Evolutionary conservation across 495 filamentous ascomycete genomes (phyloP), one percentile per base, ranked within the genome.

Genomic region (Penicillium steckii): DNA sequence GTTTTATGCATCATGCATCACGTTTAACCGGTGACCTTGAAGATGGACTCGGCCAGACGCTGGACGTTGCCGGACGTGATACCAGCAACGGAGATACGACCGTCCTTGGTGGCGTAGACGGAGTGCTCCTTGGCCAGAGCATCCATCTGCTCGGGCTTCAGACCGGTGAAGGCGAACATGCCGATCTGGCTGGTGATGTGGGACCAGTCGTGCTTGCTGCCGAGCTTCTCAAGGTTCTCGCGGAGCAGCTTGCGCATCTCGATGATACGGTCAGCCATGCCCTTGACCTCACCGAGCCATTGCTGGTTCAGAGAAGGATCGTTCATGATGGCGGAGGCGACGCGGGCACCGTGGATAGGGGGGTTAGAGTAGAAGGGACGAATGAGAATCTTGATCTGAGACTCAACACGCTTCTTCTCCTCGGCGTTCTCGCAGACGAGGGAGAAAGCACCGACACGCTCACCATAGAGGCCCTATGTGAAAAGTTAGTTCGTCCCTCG

Each of bases 241-340:
- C 94, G 93, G 59, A 98, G 85, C 30, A 95, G 79, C 43, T 89
- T 85, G 53, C 94, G 89, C 94, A 98, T 98, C 69, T 84, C 88
- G 68, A 98, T 98, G 79, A 98, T 98, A 60, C 94, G 94, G 73
- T 96, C 91, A 33, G 94, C 94, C 94, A 98, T 98, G 46, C 78
- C 91, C 85, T 97, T 96, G 68, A 98, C 94, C 78, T 98, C 94
- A 55, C 80, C 82, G 22, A 97, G 82, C 94, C 94, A 98, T 72
- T 97, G 90, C 70, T 89, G 72, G 79, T 97, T 93, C 40, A 97
- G 82, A 15, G 74, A 80, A 24, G 88, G 76, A 66, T 93, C 86
- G 75, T 94, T 95, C 68, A 98, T 83, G 74, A 98, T 95, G 77
- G 89, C 81, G 43, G 89, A 85, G 44, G 94, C 94, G 60, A 98